Conservation (phyloP, 331 rosid genomes). For the Dryas integrifolia region DNA sequence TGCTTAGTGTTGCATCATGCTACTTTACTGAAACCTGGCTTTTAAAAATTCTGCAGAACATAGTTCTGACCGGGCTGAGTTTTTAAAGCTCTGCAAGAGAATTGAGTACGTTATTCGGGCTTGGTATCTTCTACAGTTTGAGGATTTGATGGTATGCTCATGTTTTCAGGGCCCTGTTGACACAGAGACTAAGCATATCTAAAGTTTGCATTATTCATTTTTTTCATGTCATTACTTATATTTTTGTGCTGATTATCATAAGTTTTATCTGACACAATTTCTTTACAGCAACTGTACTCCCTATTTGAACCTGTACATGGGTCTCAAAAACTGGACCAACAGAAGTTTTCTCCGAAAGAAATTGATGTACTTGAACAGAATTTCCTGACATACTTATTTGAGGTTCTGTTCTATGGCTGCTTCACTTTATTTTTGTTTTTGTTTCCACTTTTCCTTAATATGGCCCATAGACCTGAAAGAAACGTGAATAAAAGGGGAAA, state of each 20-base stretch:
- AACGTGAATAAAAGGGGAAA: not conserved
- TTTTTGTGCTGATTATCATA: not conserved
- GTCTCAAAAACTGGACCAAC: conserved; percentile 35
- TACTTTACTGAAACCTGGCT: not conserved
- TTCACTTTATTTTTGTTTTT: not conserved
- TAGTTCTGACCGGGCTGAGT: conserved; percentile 35
- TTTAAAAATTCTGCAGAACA: conserved; percentile 13
- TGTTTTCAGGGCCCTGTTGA: not conserved
- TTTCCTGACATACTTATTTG: conserved; percentile 35
- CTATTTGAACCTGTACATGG: conserved; percentile 38
- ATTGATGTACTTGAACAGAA: conserved; percentile 36
- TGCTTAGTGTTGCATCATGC: not conserved
- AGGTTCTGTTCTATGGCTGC: conserved; percentile 31
- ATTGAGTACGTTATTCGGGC: conserved; percentile 43
- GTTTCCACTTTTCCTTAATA: not conserved
- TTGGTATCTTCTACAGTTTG: conserved; percentile 42
- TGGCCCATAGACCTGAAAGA: not conserved
- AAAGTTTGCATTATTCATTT: not conserved
- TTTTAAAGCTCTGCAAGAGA: conserved; percentile 39
- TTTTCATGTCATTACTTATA: not conserved
- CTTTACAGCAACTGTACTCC: conserved; percentile 36
- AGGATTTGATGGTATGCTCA: conserved; percentile 39
- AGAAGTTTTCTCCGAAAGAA: conserved; percentile 29
- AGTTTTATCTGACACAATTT: not conserved
- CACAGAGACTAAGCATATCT: not conserved